Conservation (phyloP, 257 asterid species). For the Nicotiana sylvestris region DNA sequence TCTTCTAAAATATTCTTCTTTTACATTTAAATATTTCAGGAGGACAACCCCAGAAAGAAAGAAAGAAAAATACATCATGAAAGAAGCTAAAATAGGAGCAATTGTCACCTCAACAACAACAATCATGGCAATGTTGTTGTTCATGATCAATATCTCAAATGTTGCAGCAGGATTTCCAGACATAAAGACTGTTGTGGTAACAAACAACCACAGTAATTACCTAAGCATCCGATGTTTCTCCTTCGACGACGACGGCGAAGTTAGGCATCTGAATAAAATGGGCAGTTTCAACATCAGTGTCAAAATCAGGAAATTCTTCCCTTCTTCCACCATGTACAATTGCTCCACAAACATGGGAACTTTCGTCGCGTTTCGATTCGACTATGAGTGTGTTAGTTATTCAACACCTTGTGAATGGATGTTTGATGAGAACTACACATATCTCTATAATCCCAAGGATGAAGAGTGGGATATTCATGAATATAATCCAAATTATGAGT, state of each 20-base stretch:
- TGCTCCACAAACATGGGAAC: slow-evolving; percentile 75
- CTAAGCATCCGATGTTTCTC: slow-evolving; percentile 6
- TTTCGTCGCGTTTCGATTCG: slow-evolving; percentile 39
- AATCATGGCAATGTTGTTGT: neutral
- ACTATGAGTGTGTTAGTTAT: slow-evolving; percentile 29
- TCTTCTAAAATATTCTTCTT: too few relatives aligned
- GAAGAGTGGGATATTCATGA: slow-evolving; percentile 25
- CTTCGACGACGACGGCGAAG: neutral
- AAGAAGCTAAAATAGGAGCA: neutral
- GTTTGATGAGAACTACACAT: slow-evolving; percentile 49
- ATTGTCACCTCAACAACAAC: neutral
- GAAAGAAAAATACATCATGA: neutral
- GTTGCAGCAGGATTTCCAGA: neutral
- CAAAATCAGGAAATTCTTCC: neutral
- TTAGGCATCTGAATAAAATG: neutral
- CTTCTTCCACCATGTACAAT: slow-evolving; percentile 12
- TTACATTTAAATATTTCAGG: too few relatives aligned
- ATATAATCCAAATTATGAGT: slow-evolving; percentile 64
- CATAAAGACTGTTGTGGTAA: neutral
- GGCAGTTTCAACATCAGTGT: neutral
- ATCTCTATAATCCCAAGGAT: slow-evolving; percentile 21
- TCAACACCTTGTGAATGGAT: slow-evolving; percentile 43
- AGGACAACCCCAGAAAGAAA: neutral
- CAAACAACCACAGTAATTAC: slow-evolving; percentile 4
- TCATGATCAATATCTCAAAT: neutral